Base-by-base conservation (phyloP, 1,284 basidiomycete genomes). In the Apiotrichum siamense region DNA sequence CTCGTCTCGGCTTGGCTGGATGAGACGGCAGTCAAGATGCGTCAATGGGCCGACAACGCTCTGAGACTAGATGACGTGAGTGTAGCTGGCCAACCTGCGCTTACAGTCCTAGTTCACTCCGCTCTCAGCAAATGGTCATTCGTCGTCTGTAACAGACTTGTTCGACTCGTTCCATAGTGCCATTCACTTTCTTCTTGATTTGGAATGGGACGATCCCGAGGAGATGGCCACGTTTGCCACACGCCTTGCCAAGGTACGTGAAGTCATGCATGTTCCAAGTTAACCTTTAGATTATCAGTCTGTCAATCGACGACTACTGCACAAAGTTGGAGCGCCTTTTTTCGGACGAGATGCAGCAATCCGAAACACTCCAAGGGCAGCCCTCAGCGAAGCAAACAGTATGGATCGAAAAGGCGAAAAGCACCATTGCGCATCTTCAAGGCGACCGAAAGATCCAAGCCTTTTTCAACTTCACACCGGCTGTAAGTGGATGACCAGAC, bases 151-250 rank as follows among this genome's bases (percentile, higher is more conserved):
- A 51, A 84, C 93, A 36, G 96, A 98, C 73, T 78, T 99, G 1
- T 97, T 97, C 65, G 91, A 90, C 52, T 97, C 93, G 1, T 79
- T 97, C 53, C 83, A 88, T 51, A 93, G 89, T 65, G 91, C 93
- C 0, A 85, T 94, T 60, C 81, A 83, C 48, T 93, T 96, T 72
- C 76, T 99, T 43, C 81, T 89, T 65, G 86, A 87, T 46, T 78
- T 99, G 35, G 82, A 91, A 58, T 98, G 96, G 94, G 84, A 87
- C 7, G 88, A 97, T 66, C 81, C 84, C 42, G 87, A 88, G 61
- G 87, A 94, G 65, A 82, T 90, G 59, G 92, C 92, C 1, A 79
- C 84, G 43, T 98, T 97, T 75, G 86, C 88, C 63, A 97, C 93
- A 0, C 82, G 82, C 44, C 70, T 96, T 23, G 81, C 92, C 3